Conservation (phyloP, 2,329 filamentous ascomycete genomes). For the Sporothrix curviconia region DNA sequence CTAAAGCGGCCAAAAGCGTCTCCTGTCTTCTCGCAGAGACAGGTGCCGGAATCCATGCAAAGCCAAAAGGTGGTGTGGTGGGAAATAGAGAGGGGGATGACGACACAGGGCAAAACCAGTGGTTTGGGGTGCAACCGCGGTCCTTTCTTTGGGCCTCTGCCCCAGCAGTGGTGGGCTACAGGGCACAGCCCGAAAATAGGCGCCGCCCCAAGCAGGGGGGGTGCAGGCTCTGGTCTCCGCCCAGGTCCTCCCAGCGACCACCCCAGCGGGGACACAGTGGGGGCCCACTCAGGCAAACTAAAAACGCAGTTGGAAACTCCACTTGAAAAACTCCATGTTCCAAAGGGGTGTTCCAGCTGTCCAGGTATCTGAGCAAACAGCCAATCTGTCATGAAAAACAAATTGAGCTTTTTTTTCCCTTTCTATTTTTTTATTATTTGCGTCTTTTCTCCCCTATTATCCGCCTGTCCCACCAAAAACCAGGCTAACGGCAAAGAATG, state of each 20-base stretch:
- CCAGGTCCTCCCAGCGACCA: constrained; percentile 8
- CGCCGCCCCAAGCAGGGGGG: no score
- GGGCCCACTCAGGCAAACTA: neutral
- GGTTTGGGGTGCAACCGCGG: constrained; percentile 5
- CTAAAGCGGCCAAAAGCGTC: no score
- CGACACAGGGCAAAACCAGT: constrained; percentile 6
- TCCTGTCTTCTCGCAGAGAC: neutral
- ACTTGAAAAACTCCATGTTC: no score
- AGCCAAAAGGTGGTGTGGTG: neutral
- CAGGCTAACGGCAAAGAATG: constrained; percentile 1
- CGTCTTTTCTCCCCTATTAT: neutral
- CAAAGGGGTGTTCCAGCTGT: no score
- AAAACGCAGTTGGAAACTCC: no score
- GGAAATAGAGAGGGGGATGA: constrained; percentile 9
- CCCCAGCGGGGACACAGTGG: neutral
- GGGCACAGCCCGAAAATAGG: no score
- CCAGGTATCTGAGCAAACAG: no score
- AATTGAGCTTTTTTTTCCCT: neutral
- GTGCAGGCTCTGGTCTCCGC: no score
- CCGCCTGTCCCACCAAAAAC: constrained; percentile 5
- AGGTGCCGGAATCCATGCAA: constrained; percentile 10
- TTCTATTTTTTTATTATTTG: neutral
- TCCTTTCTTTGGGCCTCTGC: neutral
- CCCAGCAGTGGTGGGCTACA: no score
- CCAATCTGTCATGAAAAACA: constrained; percentile 6